Base-by-base conservation (phyloP, 2,329 filamentous ascomycete species). In the Claviceps humidiphila region DNA sequence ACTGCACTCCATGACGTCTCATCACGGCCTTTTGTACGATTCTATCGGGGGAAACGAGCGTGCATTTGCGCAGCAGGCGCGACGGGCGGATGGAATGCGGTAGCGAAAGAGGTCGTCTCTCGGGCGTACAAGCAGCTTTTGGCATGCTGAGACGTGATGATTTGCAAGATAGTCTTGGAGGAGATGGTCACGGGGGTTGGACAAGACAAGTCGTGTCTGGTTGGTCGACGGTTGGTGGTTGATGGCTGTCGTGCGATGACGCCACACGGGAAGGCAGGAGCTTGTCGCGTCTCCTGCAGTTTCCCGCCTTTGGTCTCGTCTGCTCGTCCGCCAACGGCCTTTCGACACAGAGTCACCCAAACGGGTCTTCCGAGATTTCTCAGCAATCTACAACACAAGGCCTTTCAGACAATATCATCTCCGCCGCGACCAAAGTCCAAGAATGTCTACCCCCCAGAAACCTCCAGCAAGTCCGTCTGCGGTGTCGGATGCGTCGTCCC, bases 1-100 rank as follows among this genome's bases (percentile, higher is more conserved):
- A 64, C 81, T 76, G 71, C 85, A 89, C 63, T 78, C 79, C 82
- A 87, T 86, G 54, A 63, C 69, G 46, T n/a, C 13, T 3, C 20
- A 22, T 37, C 40, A 39, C 41, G 26, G n/a, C 34, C 42, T 49
- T 44, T 16, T 44, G 24, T 40, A 51, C 38, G 49, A 34, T 51
- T 22, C 49, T 47, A 47, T 22, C 34, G 49, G 40, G 42, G 30
- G 47, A 38, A 42, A 47, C 24, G 48, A 38, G 30, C n/a, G 14
- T 46, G 17, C 44, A 47, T 44, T 24, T 22, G 43, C 7, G 47
- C 50, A 56, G 51, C 38, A 38, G 16, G 13, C 1, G 13, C 22
- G 34, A 30, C 47, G 22, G n/a, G 34, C n/a, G 17, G 37, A 41
- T 24, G 6, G 5, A 9, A 30, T 40, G 37, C 24, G n/a, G 24